A percentile compares a stretch with the other conserved stretches of the same genome.
phyloP scores from a whole-genome alignment of 2,329 filamentous ascomycete species.

The Diaporthe citriasiana region DNA sequence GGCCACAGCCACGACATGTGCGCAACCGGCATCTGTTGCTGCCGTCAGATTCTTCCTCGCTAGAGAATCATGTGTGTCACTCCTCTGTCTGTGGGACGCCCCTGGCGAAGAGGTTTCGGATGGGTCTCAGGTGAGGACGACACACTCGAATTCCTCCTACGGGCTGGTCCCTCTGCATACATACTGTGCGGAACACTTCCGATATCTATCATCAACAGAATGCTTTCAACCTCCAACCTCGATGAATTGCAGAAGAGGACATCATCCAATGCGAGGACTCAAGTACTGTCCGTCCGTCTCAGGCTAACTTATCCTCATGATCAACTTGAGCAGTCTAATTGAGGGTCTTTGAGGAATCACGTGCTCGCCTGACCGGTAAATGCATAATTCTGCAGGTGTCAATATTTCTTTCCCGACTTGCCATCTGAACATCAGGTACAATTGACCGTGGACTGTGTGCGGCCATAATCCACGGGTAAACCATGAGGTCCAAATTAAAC shows the following conservation, averaged over 20 bases:
- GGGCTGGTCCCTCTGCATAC: not conserved
- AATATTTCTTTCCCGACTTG: not conserved
- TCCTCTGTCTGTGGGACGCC: conserved; percentile 17
- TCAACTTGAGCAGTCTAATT: not conserved
- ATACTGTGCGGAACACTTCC: conserved; percentile 3
- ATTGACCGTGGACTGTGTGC: not conserved
- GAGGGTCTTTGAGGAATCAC: not conserved
- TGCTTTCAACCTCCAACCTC: not conserved
- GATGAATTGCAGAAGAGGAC: not conserved
- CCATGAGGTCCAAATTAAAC: not conserved
- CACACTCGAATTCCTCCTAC: not conserved
- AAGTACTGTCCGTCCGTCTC: not conserved
- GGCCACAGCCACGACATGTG: conserved; percentile 13
- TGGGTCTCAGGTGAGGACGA: conserved; percentile 20
- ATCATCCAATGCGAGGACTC: not conserved
- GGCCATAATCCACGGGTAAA: not conserved
- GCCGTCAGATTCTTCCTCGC: conserved; percentile 29
- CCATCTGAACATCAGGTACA: not conserved
- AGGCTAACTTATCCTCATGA: not conserved
- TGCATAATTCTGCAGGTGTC: not conserved
- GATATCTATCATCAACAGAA: not conserved
- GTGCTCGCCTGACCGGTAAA: not conserved
- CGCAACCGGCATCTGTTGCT: conserved; percentile 17
- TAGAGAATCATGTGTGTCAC: conserved; percentile 6
- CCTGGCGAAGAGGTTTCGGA: conserved; percentile 27